phyloP scores from a whole-genome alignment of 1,139 yeast genomes.

The Scheffersomyces titani region DNA sequence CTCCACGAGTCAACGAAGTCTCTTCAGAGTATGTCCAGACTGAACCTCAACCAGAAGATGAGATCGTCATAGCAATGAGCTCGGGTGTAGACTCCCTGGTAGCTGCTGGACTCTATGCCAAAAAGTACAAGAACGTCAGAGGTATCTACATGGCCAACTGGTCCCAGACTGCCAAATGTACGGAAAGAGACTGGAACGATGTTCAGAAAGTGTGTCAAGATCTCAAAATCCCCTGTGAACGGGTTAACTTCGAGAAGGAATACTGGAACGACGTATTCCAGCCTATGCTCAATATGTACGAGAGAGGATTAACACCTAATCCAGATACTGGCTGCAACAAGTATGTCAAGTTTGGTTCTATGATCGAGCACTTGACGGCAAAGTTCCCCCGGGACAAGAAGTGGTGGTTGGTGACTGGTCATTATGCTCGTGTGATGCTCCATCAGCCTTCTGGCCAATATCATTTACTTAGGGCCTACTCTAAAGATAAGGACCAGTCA shows the following conservation, averaged over 20 bases:
- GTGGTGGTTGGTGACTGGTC: conserved; percentile 96
- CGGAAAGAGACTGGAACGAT: conserved; percentile 87
- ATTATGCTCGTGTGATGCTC: conserved; percentile 68
- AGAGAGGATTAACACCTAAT: conserved; percentile 82
- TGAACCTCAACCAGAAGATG: conserved; percentile 54
- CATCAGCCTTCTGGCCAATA: conserved; percentile 26
- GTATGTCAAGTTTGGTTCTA: conserved; percentile 81
- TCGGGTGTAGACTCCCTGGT: conserved; percentile 97
- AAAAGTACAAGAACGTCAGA: conserved; percentile 53
- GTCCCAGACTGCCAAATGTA: conserved; percentile 70
- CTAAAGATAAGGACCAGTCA: conserved; percentile 80
- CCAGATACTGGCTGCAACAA: conserved; percentile 92
- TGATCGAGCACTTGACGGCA: conserved; percentile 54
- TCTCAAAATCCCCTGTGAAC: conserved; percentile 65
- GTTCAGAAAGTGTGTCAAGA: conserved; percentile 66
- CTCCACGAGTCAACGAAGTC: conserved; percentile 6
- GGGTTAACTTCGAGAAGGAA: conserved; percentile 84
- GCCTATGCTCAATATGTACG: conserved; percentile 82
- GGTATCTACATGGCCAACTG: conserved; percentile 96
- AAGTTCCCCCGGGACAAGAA: conserved; percentile 28
- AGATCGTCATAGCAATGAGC: conserved; percentile 85
- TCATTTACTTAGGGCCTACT: conserved; percentile 61
- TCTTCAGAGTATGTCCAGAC: conserved; percentile 28
- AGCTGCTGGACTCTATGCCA: conserved; percentile 71
- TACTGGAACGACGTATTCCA: conserved; percentile 91